These are phyloP conservation scores for Penicillium capsulatum DNA, from an alignment of 2,329 filamentous ascomycete species.

Conservation along the genomic window DNA sequence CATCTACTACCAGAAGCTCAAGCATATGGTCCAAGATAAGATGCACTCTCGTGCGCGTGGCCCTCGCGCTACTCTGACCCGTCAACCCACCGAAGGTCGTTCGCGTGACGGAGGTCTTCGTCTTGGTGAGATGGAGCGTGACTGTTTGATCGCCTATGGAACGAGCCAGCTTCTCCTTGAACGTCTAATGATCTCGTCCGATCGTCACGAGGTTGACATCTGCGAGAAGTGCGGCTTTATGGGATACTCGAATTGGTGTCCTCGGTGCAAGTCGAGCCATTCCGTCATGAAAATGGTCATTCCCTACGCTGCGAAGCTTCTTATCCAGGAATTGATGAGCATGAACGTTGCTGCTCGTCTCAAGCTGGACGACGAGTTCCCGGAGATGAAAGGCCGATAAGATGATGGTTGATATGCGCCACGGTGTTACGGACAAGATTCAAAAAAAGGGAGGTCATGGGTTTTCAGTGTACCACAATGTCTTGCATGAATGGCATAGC, in stretches of 20 bases:
- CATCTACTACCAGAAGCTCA: slow-evolving; percentile 98
- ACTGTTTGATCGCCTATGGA: slow-evolving; percentile 95
- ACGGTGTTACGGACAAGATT: slow-evolving; percentile 12
- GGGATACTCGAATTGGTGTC: slow-evolving; percentile 91
- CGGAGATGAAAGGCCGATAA: slow-evolving; percentile 44
- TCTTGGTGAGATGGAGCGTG: slow-evolving; percentile 97
- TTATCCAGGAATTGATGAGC: slow-evolving; percentile 92
- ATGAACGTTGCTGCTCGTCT: slow-evolving; percentile 98
- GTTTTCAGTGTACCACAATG: slow-evolving; percentile 14
- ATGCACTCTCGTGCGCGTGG: slow-evolving; percentile 95
- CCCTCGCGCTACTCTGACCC: slow-evolving; percentile 83
- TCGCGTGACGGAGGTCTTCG: slow-evolving; percentile 87
- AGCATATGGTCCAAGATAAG: slow-evolving; percentile 99
- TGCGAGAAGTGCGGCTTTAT: slow-evolving; percentile 93
- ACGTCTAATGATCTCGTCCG: slow-evolving; percentile 88
- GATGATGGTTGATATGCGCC: neutral
- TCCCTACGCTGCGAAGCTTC: slow-evolving; percentile 92
- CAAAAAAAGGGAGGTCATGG: slow-evolving; percentile 7
- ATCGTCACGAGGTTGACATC: slow-evolving; percentile 86
- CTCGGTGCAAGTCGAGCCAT: slow-evolving; percentile 80
- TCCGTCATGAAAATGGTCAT: slow-evolving; percentile 90
- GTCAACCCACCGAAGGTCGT: slow-evolving; percentile 93
- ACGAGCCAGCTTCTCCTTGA: slow-evolving; percentile 89
- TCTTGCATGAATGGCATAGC: slow-evolving; percentile 25
- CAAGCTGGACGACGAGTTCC: slow-evolving; percentile 91